Percentiles rank a stretch among this genome's conserved stretches.
Evolutionary conservation across 305 asterid genomes (phyloP).

Genomic region (Ilex paraguariensis): DNA sequence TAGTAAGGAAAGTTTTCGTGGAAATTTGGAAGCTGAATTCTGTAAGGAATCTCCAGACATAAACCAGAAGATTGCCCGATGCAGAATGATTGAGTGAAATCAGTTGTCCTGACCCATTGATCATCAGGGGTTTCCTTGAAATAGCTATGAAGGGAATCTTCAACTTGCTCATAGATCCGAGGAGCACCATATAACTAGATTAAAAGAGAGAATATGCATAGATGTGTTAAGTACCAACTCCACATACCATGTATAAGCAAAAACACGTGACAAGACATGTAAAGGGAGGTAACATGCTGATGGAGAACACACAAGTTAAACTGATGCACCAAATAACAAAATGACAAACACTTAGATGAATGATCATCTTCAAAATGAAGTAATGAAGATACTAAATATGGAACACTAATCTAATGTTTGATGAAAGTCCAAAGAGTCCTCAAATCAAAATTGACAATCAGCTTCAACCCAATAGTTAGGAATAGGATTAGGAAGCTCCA

Average conservation of each 20-base stretch:
- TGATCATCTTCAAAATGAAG: too few species aligned
- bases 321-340: background rate
- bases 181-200: slow-evolving; percentile 75
- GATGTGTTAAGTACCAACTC: too few species aligned
- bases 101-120: slow-evolving; percentile 88
- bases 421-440: too few species aligned
- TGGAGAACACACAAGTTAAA: too few species aligned
- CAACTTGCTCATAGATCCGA: slow-evolving; percentile 54
- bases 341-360: background rate
- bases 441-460: too few species aligned
- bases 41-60: slow-evolving; percentile 58
- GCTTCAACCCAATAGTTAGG: too few species aligned
- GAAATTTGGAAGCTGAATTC: slow-evolving; percentile 50
- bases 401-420: too few species aligned
- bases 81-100: slow-evolving; percentile 46
- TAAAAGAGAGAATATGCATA: slow-evolving; percentile 8
- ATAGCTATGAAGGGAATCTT: slow-evolving; percentile 29
- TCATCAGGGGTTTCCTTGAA: slow-evolving; percentile 53
- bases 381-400: too few species aligned
- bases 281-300: too few species aligned
- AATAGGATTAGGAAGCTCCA: too few species aligned
- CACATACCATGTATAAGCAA: too few species aligned
- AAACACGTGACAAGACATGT: too few species aligned
- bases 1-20: slow-evolving; percentile 46
- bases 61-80: slow-evolving; percentile 86